Conservation (phyloP, 768 basidiomycete genomes). For the Lentinula sp. region DNA sequence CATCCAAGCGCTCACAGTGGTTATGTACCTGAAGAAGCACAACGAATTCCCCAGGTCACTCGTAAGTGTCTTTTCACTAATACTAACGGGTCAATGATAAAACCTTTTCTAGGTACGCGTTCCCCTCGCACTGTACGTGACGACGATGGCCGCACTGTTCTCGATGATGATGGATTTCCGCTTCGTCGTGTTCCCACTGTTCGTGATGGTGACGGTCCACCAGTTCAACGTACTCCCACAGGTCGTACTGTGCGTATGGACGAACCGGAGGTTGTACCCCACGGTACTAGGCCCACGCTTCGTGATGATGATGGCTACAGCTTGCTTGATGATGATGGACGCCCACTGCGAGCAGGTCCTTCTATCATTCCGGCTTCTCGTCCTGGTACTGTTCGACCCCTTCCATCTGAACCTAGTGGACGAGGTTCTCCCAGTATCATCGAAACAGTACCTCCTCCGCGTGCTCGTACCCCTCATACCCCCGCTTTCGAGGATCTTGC, state of each 20-base stretch:
- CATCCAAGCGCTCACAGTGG: neutral
- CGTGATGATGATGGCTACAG: neutral
- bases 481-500: conserved; percentile 22
- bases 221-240: neutral
- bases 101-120: neutral
- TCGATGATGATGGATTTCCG: neutral
- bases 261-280: neutral
- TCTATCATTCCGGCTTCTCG: neutral
- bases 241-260: too few relatives aligned
- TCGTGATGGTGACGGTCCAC: neutral
- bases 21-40: neutral
- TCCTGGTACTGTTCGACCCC: conserved; percentile 1
- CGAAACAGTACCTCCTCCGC: neutral
- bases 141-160: neutral
- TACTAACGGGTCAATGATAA: neutral
- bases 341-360: neutral
- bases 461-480: conserved; percentile 24
- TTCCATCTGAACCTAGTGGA: neutral
- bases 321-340: neutral
- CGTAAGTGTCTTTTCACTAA: neutral
- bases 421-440: neutral
- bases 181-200: neutral
- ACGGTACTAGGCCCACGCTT: neutral
- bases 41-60: neutral
- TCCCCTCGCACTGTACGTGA: neutral